Base-by-base conservation (phyloP, 129 eudicot species). In the Artemisia annua region DNA sequence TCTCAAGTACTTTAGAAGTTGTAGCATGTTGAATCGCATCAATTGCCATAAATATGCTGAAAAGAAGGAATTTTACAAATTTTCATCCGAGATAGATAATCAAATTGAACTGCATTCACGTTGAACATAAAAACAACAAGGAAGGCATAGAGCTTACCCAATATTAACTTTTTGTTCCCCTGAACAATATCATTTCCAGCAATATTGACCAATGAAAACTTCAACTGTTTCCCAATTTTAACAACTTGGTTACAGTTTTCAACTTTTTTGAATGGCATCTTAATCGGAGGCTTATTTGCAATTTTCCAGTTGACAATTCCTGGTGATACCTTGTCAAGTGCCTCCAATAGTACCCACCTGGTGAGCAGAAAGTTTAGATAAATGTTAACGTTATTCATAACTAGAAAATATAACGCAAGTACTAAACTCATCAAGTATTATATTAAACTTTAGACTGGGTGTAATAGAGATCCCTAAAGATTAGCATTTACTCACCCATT, bases 101-200 rank as follows among this genome's bases (percentile, higher is more conserved):
- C 65, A 68, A n/a, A 50, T 32, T 5, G 24, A 43, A 9, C 26
- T 44, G 53, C 63, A 17, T 12, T 48, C 61, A 35, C n/a, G 16
- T 58, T 49, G 54, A 32, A 48, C 8, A 1, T 57, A 57, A 65
- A 9, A 65, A n/a, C 8, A 44, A 58, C 10, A 46, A 20, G 11
- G 26, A 56, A 63, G 43, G 46, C 63, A 54, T 20, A 75, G 67
- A 76, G 69, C 78, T 63, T 88, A 93, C 98, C 98, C 67, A 93
- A 63, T 85, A 89, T 93, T 52, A 93, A 55, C 82, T 93, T 93
- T 82, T 93, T 93, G 72, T 93, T 89, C 80, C 98, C 98, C 66
- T 93, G 98, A 67, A 93, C 98, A 68, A 93, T 87, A 76, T 90
- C 98, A 62, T 89, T 89, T 79, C 98, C 98, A 81, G 97, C 98